These are phyloP conservation scores for Fagus crenata DNA, from an alignment of 306 rosid species.

Conservation along the genomic window DNA sequence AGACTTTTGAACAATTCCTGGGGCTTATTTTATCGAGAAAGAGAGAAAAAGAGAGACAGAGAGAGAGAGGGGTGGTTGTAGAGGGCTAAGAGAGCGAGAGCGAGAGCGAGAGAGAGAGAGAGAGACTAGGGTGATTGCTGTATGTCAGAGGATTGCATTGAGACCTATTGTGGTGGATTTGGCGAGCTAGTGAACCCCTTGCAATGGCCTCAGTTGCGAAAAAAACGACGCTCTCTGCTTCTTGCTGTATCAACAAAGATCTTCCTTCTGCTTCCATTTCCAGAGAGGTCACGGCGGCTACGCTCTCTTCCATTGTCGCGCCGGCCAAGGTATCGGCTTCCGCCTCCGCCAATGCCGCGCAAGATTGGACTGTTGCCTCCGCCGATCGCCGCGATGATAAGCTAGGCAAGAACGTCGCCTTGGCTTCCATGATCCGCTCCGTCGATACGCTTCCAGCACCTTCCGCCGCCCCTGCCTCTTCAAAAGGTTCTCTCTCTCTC, in stretches of 20 bases:
- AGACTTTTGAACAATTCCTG: too few species aligned
- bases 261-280: slow-evolving; percentile 29
- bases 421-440: slow-evolving; percentile 52
- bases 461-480: slow-evolving; percentile 49
- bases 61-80: too few species aligned
- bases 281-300: slow-evolving; percentile 24
- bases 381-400: slow-evolving; percentile 47
- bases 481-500: slow-evolving; percentile 47
- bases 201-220: slow-evolving; percentile 94
- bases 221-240: slow-evolving; percentile 60
- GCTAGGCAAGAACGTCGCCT: slow-evolving; percentile 46
- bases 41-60: too few species aligned
- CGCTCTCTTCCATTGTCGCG: slow-evolving; percentile 28
- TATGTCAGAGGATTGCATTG: slow-evolving; percentile 69
- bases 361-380: too few species aligned
- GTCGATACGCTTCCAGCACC: slow-evolving; percentile 51
- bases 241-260: slow-evolving; percentile 30
- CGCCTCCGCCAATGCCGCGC: too few species aligned
- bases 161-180: slow-evolving; percentile 55
- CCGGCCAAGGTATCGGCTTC: not conserved
- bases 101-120: not conserved
- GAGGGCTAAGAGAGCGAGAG: not conserved
- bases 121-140: slow-evolving; percentile 40
- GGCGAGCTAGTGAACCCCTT: slow-evolving; percentile 66
- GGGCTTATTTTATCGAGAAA: too few species aligned